Evolutionary conservation across 768 basidiomycete genomes (phyloP).

Genomic region (Pulveroboletus sp.): DNA sequence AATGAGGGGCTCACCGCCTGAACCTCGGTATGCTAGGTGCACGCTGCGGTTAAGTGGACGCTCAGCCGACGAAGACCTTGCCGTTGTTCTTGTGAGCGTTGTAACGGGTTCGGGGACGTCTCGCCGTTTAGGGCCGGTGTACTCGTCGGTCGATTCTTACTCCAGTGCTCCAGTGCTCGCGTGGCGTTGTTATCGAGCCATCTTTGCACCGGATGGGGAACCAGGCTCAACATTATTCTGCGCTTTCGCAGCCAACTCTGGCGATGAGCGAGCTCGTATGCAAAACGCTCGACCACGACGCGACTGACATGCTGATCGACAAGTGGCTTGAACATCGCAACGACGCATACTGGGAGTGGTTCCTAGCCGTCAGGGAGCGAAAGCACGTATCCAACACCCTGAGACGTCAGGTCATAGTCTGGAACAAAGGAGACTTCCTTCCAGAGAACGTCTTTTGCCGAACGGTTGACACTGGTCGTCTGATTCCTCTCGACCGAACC

Average conservation of each 20-base stretch:
- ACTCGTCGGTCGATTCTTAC: not conserved
- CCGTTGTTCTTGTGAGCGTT: not conserved
- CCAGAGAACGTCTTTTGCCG: constrained; percentile 79
- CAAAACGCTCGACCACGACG: constrained; percentile 71
- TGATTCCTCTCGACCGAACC: constrained; percentile 76
- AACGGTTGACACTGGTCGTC: constrained; percentile 70
- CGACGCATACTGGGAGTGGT: constrained; percentile 76
- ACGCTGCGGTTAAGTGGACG: not conserved
- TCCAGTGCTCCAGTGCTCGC: not conserved
- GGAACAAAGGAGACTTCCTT: constrained; percentile 67
- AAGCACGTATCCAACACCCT: constrained; percentile 50
- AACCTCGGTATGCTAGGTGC: constrained; percentile 14
- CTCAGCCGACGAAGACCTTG: constrained; percentile 7
- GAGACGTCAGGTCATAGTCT: constrained; percentile 46
- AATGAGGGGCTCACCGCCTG: constrained; percentile 2
- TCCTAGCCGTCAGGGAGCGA: constrained; percentile 61
- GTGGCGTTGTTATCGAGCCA: constrained; percentile 9
- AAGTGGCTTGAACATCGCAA: constrained; percentile 79
- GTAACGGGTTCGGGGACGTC: not conserved
- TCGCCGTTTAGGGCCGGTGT: constrained; percentile 26
- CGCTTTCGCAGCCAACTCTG: constrained; percentile 59
- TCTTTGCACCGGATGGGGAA: constrained; percentile 18
- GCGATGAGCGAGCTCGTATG: constrained; percentile 76
- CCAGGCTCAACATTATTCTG: constrained; percentile 46
- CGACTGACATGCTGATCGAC: constrained; percentile 75